These are phyloP conservation scores for Fusarium longipes DNA, from an alignment of 2,329 filamentous ascomycete genomes.

Conservation along the genomic window DNA sequence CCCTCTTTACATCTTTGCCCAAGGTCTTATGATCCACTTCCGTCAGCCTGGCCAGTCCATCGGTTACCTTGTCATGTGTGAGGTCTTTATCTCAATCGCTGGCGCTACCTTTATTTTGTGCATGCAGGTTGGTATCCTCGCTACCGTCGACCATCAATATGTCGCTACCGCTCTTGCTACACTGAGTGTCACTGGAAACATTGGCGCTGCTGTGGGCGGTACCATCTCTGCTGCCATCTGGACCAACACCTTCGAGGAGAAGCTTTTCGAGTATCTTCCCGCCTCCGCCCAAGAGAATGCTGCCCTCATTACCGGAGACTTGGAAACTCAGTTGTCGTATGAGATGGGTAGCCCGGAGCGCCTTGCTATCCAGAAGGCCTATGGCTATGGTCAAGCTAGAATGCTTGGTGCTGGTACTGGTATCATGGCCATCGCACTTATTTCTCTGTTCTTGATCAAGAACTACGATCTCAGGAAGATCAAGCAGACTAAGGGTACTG, in stretches of 20 bases:
- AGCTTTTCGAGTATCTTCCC: constrained; percentile 64
- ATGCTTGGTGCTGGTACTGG: constrained; percentile 57
- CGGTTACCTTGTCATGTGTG: constrained; percentile 61
- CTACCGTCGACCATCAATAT: constrained; percentile 49
- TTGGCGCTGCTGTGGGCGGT: constrained; percentile 47
- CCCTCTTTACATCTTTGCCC: constrained; percentile 64
- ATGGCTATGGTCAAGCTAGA: constrained; percentile 62
- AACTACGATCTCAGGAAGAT: constrained; percentile 63
- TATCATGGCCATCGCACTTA: constrained; percentile 48
- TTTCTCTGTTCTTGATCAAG: constrained; percentile 59
- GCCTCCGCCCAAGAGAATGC: constrained; percentile 50
- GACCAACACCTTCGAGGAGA: constrained; percentile 51
- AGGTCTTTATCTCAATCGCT: constrained; percentile 63
- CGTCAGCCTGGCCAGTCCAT: constrained; percentile 36
- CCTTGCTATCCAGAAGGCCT: constrained; percentile 68
- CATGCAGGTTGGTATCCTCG: constrained; percentile 46
- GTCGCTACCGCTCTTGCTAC: constrained; percentile 49
- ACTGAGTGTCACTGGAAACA: constrained; percentile 43
- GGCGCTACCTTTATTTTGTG: constrained; percentile 61
- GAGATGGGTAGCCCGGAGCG: constrained; percentile 57
- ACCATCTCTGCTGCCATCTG: constrained; percentile 50
- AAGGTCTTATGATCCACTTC: constrained; percentile 55
- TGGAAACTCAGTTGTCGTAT: constrained; percentile 64
- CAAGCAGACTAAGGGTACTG: constrained; percentile 62
- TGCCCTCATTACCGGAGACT: constrained; percentile 62